Evolutionary conservation across 306 rosid genomes (phyloP).

Genomic region (Trifolium fragiferum): DNA sequence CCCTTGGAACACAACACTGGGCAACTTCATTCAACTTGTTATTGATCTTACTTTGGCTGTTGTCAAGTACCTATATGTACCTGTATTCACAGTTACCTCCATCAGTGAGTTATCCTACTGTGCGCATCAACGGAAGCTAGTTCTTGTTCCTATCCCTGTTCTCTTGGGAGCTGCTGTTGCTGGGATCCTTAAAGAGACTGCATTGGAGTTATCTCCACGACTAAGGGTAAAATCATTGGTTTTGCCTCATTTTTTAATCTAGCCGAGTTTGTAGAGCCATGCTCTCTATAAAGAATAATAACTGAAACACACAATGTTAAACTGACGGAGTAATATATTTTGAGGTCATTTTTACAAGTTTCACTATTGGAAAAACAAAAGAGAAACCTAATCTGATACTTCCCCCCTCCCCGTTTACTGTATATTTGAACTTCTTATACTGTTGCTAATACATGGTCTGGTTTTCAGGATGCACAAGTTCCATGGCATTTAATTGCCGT

Average conservation of each 20-base stretch:
- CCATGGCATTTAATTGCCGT: constrained; percentile 89
- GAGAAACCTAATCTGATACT: constrained; percentile 11
- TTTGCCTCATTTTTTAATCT: constrained; percentile 25
- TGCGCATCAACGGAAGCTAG: constrained; percentile 75
- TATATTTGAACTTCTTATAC: not conserved
- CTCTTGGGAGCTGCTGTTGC: constrained; percentile 77
- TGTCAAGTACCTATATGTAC: constrained; percentile 70
- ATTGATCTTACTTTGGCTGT: constrained; percentile 71
- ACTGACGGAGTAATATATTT: too few relatives aligned
- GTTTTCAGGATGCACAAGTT: constrained; percentile 82
- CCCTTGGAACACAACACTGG: constrained; percentile 74
- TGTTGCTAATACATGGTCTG: constrained; percentile 14
- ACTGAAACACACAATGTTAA: too few relatives aligned
- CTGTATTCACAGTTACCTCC: constrained; percentile 65
- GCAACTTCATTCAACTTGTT: constrained; percentile 73
- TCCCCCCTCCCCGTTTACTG: not conserved
- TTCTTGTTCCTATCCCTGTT: constrained; percentile 67
- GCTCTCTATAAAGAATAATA: too few relatives aligned
- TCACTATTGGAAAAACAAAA: too few relatives aligned
- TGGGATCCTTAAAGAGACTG: constrained; percentile 64
- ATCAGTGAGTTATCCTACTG: constrained; percentile 94
- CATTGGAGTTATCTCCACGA: constrained; percentile 66
- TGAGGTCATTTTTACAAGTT: not conserved
- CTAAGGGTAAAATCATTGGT: constrained; percentile 61
- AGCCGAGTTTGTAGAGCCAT: not conserved